phyloP scores from a whole-genome alignment of 768 basidiomycete genomes.

The Naganishia vishniacii region DNA sequence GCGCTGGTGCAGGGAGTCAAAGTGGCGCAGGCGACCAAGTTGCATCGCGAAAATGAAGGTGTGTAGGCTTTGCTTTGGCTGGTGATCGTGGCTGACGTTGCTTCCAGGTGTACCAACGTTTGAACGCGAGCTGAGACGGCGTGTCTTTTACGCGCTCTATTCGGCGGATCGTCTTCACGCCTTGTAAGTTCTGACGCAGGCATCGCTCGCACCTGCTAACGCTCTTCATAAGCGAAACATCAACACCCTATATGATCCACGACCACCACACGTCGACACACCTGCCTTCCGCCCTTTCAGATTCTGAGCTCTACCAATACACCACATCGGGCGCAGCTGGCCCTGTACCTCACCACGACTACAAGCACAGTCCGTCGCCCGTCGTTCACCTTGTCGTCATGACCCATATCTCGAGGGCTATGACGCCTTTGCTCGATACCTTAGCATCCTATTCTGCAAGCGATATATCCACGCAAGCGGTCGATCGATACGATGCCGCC shows the following conservation, averaged over 20 bases:
- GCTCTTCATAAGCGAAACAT: slow-evolving; percentile 23
- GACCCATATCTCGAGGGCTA: slow-evolving; percentile 35
- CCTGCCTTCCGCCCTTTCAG: slow-evolving; percentile 36
- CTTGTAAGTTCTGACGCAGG: slow-evolving; percentile 8
- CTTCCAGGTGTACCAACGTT: slow-evolving; percentile 32
- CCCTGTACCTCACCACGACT: slow-evolving; percentile 32
- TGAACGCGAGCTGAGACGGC: slow-evolving; percentile 37
- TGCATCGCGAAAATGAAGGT: slow-evolving; percentile 39
- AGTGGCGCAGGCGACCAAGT: slow-evolving; percentile 36
- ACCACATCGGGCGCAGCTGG: slow-evolving; percentile 22
- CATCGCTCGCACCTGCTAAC: not conserved
- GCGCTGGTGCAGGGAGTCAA: slow-evolving; percentile 38
- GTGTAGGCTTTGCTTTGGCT: not conserved
- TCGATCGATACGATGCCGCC: slow-evolving; percentile 36
- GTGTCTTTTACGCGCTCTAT: slow-evolving; percentile 41
- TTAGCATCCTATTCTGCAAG: slow-evolving; percentile 36
- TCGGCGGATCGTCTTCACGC: slow-evolving; percentile 38
- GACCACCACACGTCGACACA: slow-evolving; percentile 38
- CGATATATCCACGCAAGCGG: slow-evolving; percentile 34
- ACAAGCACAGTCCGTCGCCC: slow-evolving; percentile 34
- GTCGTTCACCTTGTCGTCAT: slow-evolving; percentile 38
- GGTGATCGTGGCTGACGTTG: not conserved
- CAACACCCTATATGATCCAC: slow-evolving; percentile 39
- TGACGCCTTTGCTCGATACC: slow-evolving; percentile 39
- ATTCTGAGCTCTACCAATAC: slow-evolving; percentile 34